Conservation (phyloP, 2,329 filamentous ascomycete genomes). For the Trichoderma simmonsii region DNA sequence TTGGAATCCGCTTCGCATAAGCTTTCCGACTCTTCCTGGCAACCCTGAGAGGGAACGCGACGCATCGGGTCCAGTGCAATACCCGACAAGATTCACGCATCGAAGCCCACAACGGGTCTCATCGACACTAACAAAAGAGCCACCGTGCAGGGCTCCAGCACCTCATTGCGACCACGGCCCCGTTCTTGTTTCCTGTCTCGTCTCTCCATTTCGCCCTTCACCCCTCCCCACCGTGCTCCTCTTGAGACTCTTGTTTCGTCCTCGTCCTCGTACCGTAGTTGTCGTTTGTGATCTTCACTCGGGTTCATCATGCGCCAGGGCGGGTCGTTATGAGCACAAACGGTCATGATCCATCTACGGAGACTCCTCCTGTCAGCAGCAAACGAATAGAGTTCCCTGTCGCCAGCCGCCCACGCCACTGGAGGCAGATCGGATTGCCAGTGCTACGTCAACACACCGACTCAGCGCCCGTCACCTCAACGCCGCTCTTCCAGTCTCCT, state of each 20-base stretch:
- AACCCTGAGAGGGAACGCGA: constrained; percentile 4
- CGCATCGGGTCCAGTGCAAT: neutral
- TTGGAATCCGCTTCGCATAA: constrained; percentile 13
- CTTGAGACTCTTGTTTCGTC: constrained; percentile 13
- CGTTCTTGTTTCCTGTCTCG: constrained; percentile 17
- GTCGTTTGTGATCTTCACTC: constrained; percentile 21
- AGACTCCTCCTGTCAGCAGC: constrained; percentile 28
- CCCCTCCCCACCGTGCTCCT: constrained; percentile 18
- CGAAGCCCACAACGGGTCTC: constrained; percentile 20
- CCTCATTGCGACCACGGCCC: constrained; percentile 22
- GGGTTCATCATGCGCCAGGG: constrained; percentile 31
- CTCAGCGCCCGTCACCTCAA: constrained; percentile 1
- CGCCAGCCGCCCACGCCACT: constrained; percentile 8
- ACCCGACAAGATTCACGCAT: constrained; percentile 13
- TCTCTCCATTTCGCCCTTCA: constrained; percentile 10
- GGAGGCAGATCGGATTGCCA: constrained; percentile 7
- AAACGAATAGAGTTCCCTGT: constrained; percentile 19
- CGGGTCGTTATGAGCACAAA: constrained; percentile 38
- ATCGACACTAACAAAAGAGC: constrained; percentile 28
- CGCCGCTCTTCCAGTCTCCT: constrained; percentile 5
- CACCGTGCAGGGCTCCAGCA: constrained; percentile 21
- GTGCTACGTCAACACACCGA: constrained; percentile 15
- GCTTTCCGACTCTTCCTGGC: constrained; percentile 15
- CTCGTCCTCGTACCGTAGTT: neutral
- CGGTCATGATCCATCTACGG: constrained; percentile 33